phyloP scores from a whole-genome alignment of 2,329 filamentous ascomycete species.

The Pyrenochaeta sp. region DNA sequence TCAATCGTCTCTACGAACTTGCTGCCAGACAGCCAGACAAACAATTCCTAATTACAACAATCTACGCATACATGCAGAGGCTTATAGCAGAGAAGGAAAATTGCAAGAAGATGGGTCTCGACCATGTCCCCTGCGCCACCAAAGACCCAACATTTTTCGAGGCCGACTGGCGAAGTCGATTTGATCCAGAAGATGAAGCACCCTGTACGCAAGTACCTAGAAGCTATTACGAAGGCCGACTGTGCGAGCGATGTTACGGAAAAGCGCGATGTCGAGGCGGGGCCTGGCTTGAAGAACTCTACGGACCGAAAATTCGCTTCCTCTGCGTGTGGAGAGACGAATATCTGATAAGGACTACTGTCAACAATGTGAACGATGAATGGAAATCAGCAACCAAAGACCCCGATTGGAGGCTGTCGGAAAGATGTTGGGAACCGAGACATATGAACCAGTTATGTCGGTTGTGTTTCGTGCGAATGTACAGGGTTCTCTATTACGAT shows the following conservation, averaged over 20 bases:
- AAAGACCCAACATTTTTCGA: slow-evolving; percentile 30
- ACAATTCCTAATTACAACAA: slow-evolving; percentile 15
- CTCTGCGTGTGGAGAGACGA: slow-evolving; percentile 31
- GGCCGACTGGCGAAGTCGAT: slow-evolving; percentile 25
- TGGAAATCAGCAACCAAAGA: slow-evolving; percentile 22
- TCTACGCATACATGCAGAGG: slow-evolving; percentile 26
- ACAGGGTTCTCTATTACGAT: too few relatives aligned
- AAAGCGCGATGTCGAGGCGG: slow-evolving; percentile 27
- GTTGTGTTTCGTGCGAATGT: slow-evolving; percentile 32
- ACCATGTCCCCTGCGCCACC: slow-evolving; percentile 29
- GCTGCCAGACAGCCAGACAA: slow-evolving; percentile 19
- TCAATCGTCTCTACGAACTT: slow-evolving; percentile 24
- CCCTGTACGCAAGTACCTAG: slow-evolving; percentile 29
- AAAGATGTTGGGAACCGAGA: slow-evolving; percentile 30
- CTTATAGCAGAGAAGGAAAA: slow-evolving; percentile 24
- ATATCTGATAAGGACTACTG: slow-evolving; percentile 15
- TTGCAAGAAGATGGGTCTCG: slow-evolving; percentile 27
- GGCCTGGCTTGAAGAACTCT: slow-evolving; percentile 27
- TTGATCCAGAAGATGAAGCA: slow-evolving; percentile 28
- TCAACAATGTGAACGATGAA: slow-evolving; percentile 26
- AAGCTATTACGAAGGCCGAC: slow-evolving; percentile 28
- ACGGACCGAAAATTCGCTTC: slow-evolving; percentile 30
- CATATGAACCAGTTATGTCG: slow-evolving; percentile 29
- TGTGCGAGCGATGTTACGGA: slow-evolving; percentile 28
- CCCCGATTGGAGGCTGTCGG: too few relatives aligned